Evolutionary conservation across 257 asterid genomes (phyloP), one percentile per base, ranked within the genome.

Genomic region (Hygrophila difformis): DNA sequence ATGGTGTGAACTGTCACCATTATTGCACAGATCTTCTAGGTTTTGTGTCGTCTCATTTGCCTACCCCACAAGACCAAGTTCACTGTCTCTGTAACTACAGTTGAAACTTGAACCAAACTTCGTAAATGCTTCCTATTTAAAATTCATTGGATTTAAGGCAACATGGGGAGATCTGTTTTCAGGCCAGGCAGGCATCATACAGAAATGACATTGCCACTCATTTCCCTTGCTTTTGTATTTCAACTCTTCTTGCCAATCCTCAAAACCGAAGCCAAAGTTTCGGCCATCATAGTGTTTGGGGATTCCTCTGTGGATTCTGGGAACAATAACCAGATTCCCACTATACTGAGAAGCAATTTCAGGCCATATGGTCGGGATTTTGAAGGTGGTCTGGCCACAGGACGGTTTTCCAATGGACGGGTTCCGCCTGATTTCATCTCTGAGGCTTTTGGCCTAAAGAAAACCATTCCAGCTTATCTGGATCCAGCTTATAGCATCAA

Each of bases 301-400:
- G 93, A 81, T 59, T 84, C 93, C 17, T 43, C 95, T 0, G 95
- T 85, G 0, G 96, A 85, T 68, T 49, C 96, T 1, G 95, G 93
- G 2, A 85, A 81, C 70, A 81, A 85, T 17, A 81, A 85, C 64
- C 53, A 62, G 57, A 65, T 78, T 20, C 51, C 66, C 1, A 81
- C 95, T 0, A 15, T 64, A 1, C 57, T 61, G 4, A 75, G 46
- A 55, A 81, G 94, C 62, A 66, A 85, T 48, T 85, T 85, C 71
- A 26, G n/a, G 66, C 96, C 96, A 1, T 81, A 76, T 12, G 93
- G 85, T 3, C 70, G 85, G 0, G 94, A 85, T 52, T 78, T 76
- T 18, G 38, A 61, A 0, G 85, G 83, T 0, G 86, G 78, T 13
- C 33, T 14, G 50, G 62, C 94, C 6, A 85, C 94, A 0, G 88